Conservation (phyloP, 1,139 yeast species). For the Ogataea hybrid region DNA sequence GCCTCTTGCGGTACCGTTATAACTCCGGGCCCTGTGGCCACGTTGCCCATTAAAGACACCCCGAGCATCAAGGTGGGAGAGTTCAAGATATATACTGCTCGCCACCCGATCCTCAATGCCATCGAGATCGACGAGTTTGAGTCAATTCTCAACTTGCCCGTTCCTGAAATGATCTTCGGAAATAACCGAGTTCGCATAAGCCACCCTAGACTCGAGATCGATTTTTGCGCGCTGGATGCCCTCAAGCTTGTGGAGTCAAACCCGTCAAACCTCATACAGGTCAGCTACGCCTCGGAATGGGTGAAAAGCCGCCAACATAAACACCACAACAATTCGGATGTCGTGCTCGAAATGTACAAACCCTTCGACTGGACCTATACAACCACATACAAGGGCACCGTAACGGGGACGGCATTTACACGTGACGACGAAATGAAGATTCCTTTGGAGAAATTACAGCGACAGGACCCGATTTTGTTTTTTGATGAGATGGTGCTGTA, state of each 20-base stretch:
- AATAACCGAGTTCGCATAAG: constrained; percentile 59
- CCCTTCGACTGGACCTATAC: constrained; percentile 98
- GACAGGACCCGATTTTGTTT: constrained; percentile 77
- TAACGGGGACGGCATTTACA: constrained; percentile 17
- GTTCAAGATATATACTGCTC: constrained; percentile 75
- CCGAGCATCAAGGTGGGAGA: constrained; percentile 66
- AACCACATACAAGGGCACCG: constrained; percentile 69
- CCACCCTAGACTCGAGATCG: constrained; percentile 35
- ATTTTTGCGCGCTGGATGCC: constrained; percentile 80
- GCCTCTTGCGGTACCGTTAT: constrained; percentile 60
- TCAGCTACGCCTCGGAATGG: constrained; percentile 92
- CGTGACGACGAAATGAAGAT: constrained; percentile 37
- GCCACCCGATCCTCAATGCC: constrained; percentile 75
- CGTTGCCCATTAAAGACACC: constrained; percentile 57
- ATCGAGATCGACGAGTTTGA: constrained; percentile 71
- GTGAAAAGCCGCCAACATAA: constrained; percentile 56
- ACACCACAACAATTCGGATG: constrained; percentile 29
- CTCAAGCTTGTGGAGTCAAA: constrained; percentile 57
- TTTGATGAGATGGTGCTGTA: constrained; percentile 85
- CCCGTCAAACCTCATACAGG: constrained; percentile 53
- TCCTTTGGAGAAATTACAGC: constrained; percentile 69
- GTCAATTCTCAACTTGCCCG: constrained; percentile 65
- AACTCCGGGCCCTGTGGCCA: constrained; percentile 69
- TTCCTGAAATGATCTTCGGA: constrained; percentile 99
- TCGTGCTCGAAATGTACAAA: constrained; percentile 55